Percentiles rank a stretch among this genome's conserved stretches.
Evolutionary conservation across 257 asterid species (phyloP).

Genomic region (Mentha longifolia): DNA sequence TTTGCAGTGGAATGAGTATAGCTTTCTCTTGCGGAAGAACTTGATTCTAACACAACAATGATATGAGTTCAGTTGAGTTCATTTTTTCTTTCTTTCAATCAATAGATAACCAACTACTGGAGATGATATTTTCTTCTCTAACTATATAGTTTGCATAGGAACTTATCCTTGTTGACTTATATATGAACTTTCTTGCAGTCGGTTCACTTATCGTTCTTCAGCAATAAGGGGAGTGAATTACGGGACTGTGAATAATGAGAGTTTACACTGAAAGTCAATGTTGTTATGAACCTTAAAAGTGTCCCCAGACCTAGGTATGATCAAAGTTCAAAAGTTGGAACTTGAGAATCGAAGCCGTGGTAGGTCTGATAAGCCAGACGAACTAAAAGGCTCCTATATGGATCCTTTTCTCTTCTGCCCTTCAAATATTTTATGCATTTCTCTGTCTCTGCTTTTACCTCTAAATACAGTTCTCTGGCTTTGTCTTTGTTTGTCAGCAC

Average conservation of each 20-base stretch:
- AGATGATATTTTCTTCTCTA: too few relatives aligned
- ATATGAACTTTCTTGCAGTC: too few relatives aligned
- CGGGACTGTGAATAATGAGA: not conserved
- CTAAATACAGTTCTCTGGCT: slow-evolving; percentile 48
- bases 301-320: not conserved
- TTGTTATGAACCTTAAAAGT: not conserved
- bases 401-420: slow-evolving; percentile 54
- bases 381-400: slow-evolving; percentile 48
- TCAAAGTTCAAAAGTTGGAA: slow-evolving; percentile 54
- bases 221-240: not conserved
- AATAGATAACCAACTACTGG: too few relatives aligned
- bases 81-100: too few relatives aligned
- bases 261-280: not conserved
- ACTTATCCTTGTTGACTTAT: too few relatives aligned
- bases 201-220: too few relatives aligned
- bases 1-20: too few relatives aligned
- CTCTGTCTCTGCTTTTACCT: slow-evolving; percentile 48
- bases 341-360: slow-evolving; percentile 52
- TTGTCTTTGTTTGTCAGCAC: slow-evolving; percentile 50
- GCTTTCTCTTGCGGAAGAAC: too few relatives aligned
- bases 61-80: too few relatives aligned
- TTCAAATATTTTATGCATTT: slow-evolving; percentile 49
- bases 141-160: too few relatives aligned
- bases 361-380: slow-evolving; percentile 52
- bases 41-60: too few relatives aligned